These are phyloP conservation scores for Colletotrichum viniferum DNA, from an alignment of 2,329 filamentous ascomycete species.

Conservation along the genomic window DNA sequence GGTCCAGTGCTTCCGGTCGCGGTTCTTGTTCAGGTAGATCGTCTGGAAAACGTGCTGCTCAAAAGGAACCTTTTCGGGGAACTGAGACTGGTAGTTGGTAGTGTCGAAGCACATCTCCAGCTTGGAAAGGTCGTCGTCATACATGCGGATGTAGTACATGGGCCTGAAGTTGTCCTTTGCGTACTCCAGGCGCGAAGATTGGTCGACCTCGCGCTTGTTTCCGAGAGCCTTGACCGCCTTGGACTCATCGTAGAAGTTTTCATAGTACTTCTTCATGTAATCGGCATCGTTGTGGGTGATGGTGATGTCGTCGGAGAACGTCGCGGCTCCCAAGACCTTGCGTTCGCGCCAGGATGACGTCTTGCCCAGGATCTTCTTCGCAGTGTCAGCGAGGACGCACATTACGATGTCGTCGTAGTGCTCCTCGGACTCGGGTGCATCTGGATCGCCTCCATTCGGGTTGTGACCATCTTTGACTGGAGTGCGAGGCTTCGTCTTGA, in stretches of 20 bases:
- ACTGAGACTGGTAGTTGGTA: conserved; percentile 74
- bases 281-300: conserved; percentile 67
- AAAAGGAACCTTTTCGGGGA: conserved; percentile 49
- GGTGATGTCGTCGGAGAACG: conserved; percentile 69
- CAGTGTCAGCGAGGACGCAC: conserved; percentile 65
- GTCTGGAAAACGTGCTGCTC: conserved; percentile 40
- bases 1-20: conserved; percentile 58
- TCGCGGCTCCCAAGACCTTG: conserved; percentile 68
- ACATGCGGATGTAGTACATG: conserved; percentile 67
- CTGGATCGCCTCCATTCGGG: conserved; percentile 40
- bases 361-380: conserved; percentile 60
- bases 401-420: conserved; percentile 67
- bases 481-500: conserved; percentile 48
- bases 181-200: conserved; percentile 41
- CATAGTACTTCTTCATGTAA: conserved; percentile 71
- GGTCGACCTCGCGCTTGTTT: conserved; percentile 40
- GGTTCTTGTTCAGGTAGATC: conserved; percentile 63
- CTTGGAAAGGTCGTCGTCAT: conserved; percentile 55
- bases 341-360: conserved; percentile 63
- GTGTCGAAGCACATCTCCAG: conserved; percentile 73
- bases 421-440: conserved; percentile 59
- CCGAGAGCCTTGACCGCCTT: conserved; percentile 42
- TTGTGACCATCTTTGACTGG: conserved; percentile 33
- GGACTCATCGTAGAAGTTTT: conserved; percentile 56
- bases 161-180: conserved; percentile 57